Percentiles rank a stretch among this genome's conserved stretches.
phyloP scores from a whole-genome alignment of 495 filamentous ascomycete genomes.

The Xylaria telfairii region DNA sequence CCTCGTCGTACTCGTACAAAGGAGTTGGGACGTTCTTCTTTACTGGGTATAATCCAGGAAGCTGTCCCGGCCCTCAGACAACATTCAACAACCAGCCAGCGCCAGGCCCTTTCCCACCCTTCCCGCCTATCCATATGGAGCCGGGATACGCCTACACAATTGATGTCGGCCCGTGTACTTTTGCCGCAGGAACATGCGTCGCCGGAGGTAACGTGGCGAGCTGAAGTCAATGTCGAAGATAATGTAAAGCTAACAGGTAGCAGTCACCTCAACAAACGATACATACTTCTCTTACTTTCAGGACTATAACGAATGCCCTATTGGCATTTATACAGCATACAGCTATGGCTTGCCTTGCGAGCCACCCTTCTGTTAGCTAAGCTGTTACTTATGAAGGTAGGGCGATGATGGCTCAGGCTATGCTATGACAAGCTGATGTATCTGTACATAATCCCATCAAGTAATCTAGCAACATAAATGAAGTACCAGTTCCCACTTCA shows the following conservation, averaged over 20 bases:
- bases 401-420: too few species aligned
- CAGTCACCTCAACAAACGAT: conserved; percentile 25
- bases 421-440: neutral
- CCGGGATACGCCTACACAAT: conserved; percentile 38
- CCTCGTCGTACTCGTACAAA: conserved; percentile 28
- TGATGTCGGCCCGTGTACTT: conserved; percentile 35
- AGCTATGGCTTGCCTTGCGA: conserved; percentile 23
- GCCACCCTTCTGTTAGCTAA: conserved; percentile 4
- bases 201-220: conserved; percentile 30
- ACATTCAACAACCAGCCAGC: conserved; percentile 36
- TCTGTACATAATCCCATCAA: neutral
- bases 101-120: conserved; percentile 27
- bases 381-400: neutral
- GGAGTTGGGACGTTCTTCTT: conserved; percentile 35
- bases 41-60: conserved; percentile 33
- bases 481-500: neutral
- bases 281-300: conserved; percentile 22
- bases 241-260: neutral
- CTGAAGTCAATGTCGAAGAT: too few species aligned
- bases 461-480: neutral
- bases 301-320: conserved; percentile 19
- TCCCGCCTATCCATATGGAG: conserved; percentile 38
- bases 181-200: conserved; percentile 32
- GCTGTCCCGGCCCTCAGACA: conserved; percentile 33
- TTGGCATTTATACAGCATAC: conserved; percentile 22